A percentile compares a stretch with the other conserved stretches of the same genome.
These are phyloP conservation scores for Lithospermum erythrorhizon DNA, from an alignment of 257 asterid species.

Conservation along the genomic window DNA sequence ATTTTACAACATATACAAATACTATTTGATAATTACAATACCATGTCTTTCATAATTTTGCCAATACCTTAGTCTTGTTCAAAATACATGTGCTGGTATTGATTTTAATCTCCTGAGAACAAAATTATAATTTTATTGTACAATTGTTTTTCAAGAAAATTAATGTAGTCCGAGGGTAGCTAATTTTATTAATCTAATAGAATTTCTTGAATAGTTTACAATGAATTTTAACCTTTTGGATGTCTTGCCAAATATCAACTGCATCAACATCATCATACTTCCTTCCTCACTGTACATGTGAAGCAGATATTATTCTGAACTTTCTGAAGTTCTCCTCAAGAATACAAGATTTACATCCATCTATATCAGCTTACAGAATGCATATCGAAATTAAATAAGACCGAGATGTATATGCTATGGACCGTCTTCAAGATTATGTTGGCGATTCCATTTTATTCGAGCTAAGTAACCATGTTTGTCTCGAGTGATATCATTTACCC, in stretches of 20 bases:
- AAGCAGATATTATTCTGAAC: constrained; percentile 1
- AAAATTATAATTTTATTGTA: neutral
- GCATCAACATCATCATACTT: neutral
- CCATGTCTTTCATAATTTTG: no score
- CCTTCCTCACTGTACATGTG: constrained; percentile 8
- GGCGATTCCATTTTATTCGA: neutral
- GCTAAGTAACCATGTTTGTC: neutral
- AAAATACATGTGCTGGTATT: no score
- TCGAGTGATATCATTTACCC: neutral
- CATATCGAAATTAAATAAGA: constrained; percentile 1
- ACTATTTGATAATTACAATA: no score
- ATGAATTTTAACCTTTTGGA: neutral
- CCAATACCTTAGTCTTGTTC: no score
- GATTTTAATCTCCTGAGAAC: no score
- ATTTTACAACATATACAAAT: no score
- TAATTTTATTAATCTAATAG: constrained; percentile 1
- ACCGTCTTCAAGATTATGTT: neutral
- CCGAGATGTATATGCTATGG: neutral
- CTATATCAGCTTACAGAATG: constrained; percentile 8
- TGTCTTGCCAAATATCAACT: neutral
- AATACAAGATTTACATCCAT: constrained; percentile 15
- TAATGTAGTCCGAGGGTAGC: neutral
- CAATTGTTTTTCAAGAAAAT: neutral
- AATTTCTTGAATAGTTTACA: constrained; percentile 4
- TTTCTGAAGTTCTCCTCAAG: constrained; percentile 2